Percentiles rank a stretch among this genome's conserved stretches.
These are phyloP conservation scores for Metarhizium album DNA, from an alignment of 2,329 filamentous ascomycete species.

Conservation along the genomic window DNA sequence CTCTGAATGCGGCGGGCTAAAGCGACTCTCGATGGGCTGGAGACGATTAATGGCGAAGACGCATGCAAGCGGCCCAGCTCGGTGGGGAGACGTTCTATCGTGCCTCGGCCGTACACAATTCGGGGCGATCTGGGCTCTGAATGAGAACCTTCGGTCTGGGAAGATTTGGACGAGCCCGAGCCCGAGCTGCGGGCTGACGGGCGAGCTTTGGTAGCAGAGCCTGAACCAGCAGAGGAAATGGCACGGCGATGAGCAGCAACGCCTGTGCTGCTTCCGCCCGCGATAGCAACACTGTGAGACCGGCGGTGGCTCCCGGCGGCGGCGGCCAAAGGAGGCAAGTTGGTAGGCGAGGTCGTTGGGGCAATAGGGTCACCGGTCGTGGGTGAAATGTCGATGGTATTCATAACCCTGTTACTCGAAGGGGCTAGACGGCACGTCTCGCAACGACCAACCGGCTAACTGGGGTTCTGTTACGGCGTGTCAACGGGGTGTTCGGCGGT, in stretches of 20 bases:
- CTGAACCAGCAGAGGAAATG: constrained; percentile 2
- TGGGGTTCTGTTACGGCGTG: constrained; percentile 4
- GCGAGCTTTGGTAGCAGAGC: neutral
- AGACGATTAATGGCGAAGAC: constrained; percentile 25
- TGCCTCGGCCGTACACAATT: constrained; percentile 24
- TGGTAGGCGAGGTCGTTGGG: neutral
- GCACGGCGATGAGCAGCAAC: neutral
- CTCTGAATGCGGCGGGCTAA: constrained; percentile 23
- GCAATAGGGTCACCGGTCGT: neutral
- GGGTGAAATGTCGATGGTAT: neutral
- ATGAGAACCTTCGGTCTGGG: constrained; percentile 3
- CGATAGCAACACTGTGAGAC: neutral
- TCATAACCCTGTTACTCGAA: constrained; percentile 2
- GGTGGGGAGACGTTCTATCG: constrained; percentile 20
- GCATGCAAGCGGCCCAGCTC: constrained; percentile 23
- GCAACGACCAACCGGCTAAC: neutral
- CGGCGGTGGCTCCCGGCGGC: neutral
- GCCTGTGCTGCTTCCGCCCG: constrained; percentile 1
- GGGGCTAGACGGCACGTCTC: neutral
- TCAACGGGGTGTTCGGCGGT: constrained; percentile 6
- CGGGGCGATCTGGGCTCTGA: constrained; percentile 15
- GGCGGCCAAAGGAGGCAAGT: neutral
- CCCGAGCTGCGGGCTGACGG: neutral
- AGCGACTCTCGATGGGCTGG: constrained; percentile 25
- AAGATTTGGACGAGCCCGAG: constrained; percentile 3